Evolutionary conservation across 495 filamentous ascomycete species (phyloP).

Genomic region (Opeltia flavorubescens): DNA sequence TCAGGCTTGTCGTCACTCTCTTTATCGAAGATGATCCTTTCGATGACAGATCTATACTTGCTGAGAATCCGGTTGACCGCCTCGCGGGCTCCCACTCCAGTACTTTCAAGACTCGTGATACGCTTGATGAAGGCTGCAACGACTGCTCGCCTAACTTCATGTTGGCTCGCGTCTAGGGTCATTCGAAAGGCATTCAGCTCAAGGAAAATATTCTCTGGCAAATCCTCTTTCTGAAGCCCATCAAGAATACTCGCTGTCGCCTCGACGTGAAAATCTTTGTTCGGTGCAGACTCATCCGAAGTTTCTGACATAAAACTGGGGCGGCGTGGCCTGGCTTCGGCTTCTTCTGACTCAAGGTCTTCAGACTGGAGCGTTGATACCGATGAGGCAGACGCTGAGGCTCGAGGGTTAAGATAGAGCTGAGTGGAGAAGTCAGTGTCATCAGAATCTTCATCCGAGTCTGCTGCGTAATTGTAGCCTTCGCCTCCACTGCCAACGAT

Average conservation of each 20-base stretch:
- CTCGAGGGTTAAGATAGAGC: constrained; percentile 55
- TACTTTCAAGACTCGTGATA: constrained; percentile 55
- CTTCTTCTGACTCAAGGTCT: constrained; percentile 21
- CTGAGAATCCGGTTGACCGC: constrained; percentile 49
- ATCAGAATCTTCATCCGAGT: constrained; percentile 36
- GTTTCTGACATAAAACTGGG: constrained; percentile 38
- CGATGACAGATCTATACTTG: constrained; percentile 41
- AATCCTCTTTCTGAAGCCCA: constrained; percentile 55
- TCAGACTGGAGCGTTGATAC: constrained; percentile 57
- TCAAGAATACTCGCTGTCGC: constrained; percentile 74
- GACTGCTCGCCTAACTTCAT: constrained; percentile 74
- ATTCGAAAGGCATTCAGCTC: constrained; percentile 85
- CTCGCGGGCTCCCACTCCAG: constrained; percentile 41
- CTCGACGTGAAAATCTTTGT: constrained; percentile 69
- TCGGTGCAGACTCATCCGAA: constrained; percentile 46
- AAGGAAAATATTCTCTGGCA: constrained; percentile 73
- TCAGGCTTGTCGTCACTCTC: constrained; percentile 45
- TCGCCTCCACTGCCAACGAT: constrained; percentile 32
- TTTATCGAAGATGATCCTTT: constrained; percentile 43
- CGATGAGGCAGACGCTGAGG: constrained; percentile 61
- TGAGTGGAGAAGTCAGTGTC: constrained; percentile 33
- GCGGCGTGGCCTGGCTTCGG: constrained; percentile 26
- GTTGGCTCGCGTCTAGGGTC: constrained; percentile 74
- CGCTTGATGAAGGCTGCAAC: constrained; percentile 73
- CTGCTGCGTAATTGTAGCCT: constrained; percentile 34